phyloP scores from a whole-genome alignment of 2,329 filamentous ascomycete species.

The Exophiala aquamarina region DNA sequence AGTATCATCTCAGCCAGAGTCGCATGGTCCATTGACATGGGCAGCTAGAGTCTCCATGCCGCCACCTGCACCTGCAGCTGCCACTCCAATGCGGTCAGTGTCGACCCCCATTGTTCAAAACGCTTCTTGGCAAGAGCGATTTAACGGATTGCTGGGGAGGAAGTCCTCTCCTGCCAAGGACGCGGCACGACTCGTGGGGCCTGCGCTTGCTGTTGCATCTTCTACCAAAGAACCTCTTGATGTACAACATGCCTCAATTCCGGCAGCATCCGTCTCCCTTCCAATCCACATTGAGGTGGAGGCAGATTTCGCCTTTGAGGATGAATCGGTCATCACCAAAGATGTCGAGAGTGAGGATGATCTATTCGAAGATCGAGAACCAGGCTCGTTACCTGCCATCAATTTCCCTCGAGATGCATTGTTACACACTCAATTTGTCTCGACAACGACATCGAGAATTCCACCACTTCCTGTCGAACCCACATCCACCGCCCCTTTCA shows the following conservation, averaged over 20 bases:
- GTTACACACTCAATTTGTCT: slow-evolving; percentile 3
- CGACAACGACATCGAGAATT: slow-evolving; percentile 3
- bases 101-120: slow-evolving; percentile 46
- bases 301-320: not conserved
- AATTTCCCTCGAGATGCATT: slow-evolving; percentile 55
- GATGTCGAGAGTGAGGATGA: slow-evolving; percentile 76
- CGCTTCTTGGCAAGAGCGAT: slow-evolving; percentile 50
- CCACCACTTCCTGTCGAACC: slow-evolving; percentile 8
- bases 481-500: slow-evolving; percentile 14
- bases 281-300: slow-evolving; percentile 8
- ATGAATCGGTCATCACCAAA: slow-evolving; percentile 54
- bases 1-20: slow-evolving; percentile 25
- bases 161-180: slow-evolving; percentile 45
- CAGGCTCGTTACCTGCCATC: slow-evolving; percentile 72
- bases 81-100: slow-evolving; percentile 37
- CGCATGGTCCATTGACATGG: slow-evolving; percentile 32
- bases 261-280: slow-evolving; percentile 23
- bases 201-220: slow-evolving; percentile 56
- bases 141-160: slow-evolving; percentile 76
- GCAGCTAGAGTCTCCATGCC: slow-evolving; percentile 39
- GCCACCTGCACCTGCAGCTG: slow-evolving; percentile 32
- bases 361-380: slow-evolving; percentile 78
- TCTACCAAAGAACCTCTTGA: slow-evolving; percentile 68
- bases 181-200: slow-evolving; percentile 10
- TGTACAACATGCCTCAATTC: slow-evolving; percentile 36